Evolutionary conservation across 2,329 filamentous ascomycete genomes (phyloP), one percentile per base, ranked within the genome.

Genomic region (Lachnellula occidentalis): DNA sequence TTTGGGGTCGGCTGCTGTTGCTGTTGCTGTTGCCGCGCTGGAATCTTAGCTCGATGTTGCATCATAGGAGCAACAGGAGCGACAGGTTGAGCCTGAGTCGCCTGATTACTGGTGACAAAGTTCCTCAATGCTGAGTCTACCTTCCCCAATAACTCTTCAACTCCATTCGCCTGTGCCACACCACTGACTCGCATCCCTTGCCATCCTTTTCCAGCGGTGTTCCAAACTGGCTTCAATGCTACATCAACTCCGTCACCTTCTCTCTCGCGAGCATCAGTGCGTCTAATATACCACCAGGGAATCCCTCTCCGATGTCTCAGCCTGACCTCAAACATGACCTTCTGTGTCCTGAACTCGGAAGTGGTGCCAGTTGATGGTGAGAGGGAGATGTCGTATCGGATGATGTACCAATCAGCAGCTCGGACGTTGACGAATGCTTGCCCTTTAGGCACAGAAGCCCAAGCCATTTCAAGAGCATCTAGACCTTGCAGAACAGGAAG

Each of bases 401-500:
- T 67, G 8, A 74, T 74, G 50, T 81, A 76, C 76, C 79, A 83
- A 61, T 85, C 81, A 2, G 83, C 69, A 1, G 77, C 73, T 57
- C 78, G 75, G 53, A 78, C 73, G 19, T 78, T 74, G 41, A 86
- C 72, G 39, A 75, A 76, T 11, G 84, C 72, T 50, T 76, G 73
- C 34, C 74, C 74, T 11, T 71, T 74, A 58, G 34, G 67, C 62
- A 12, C 71, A 4, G 56, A 43, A 24, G 45, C 70, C 78, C 83
- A 85, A 1, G 72, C 69, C 17, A 72, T 71, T 60, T 88, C 83
- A 21, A 92, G 76, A 36, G 73, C 71, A 57, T 83, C 78, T 2
- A 92, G 71, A 1, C 78, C 80, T 47, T 75, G 76, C 17, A 90
- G 72, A n/a, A 90, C 71, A 0, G 86, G 83, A 4, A 90, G 76